phyloP scores from a whole-genome alignment of 306 rosid genomes.

The Rubus idaeus region DNA sequence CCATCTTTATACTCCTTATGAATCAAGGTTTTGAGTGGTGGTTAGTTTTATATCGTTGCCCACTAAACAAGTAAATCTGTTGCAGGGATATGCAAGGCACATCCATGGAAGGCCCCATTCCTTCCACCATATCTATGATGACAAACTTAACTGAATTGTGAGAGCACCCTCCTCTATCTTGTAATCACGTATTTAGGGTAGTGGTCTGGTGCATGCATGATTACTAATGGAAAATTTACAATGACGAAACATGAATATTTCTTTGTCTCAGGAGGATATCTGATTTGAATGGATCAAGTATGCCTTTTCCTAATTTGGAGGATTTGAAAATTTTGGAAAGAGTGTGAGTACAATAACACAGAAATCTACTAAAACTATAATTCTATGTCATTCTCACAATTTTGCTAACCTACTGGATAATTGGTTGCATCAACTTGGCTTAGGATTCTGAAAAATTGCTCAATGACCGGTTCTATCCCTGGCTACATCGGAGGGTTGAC shows the following conservation, averaged over 20 bases:
- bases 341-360: constrained; percentile 55
- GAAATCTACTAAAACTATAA: neutral
- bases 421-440: constrained; percentile 19
- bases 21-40: neutral
- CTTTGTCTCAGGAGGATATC: constrained; percentile 63
- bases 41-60: neutral
- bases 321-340: constrained; percentile 29
- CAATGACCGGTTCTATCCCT: constrained; percentile 46
- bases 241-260: constrained; percentile 1
- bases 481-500: constrained; percentile 23
- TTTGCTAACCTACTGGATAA: neutral
- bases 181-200: constrained; percentile 16
- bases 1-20: constrained; percentile 1
- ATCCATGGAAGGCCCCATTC: constrained; percentile 73
- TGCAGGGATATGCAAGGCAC: constrained; percentile 78
- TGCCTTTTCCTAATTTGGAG: constrained; percentile 54
- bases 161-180: constrained; percentile 28
- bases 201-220: constrained; percentile 13
- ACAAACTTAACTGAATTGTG: constrained; percentile 43
- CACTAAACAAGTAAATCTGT: neutral
- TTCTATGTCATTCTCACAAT: neutral
- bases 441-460: constrained; percentile 75
- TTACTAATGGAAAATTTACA: constrained; percentile 10
- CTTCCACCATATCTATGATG: constrained; percentile 44
- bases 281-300: constrained; percentile 63